Evolutionary conservation across 345 rosid species (phyloP).

Genomic region (Brassica rapa): DNA sequence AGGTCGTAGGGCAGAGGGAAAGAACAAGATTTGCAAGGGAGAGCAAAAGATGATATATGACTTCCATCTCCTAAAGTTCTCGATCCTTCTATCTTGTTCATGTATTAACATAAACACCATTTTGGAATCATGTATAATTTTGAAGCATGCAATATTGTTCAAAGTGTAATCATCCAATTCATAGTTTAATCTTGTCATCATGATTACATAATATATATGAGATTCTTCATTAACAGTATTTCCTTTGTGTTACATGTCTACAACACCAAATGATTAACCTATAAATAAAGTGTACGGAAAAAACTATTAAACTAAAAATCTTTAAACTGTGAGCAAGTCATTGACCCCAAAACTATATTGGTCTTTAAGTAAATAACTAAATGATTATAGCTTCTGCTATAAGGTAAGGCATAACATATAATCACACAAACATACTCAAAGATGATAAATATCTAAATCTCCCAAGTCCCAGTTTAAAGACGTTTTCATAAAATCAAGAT

Average conservation of each 20-base stretch:
- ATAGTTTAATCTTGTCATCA: conserved; percentile 8
- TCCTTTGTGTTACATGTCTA: neutral
- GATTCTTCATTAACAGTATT: neutral
- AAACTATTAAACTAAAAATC: neutral
- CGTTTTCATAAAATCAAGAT: conserved; percentile 8
- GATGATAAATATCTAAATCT: neutral
- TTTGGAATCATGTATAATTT: neutral
- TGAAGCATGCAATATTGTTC: neutral
- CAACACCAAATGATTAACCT: neutral
- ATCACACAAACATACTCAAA: conserved; percentile 6
- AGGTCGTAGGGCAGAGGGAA: conserved; percentile 77
- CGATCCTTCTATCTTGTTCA: neutral
- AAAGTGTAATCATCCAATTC: neutral
- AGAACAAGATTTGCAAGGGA: conserved; percentile 57
- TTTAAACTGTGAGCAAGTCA: neutral
- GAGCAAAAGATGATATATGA: conserved; percentile 82
- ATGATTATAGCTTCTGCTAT: neutral
- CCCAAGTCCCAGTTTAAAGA: neutral
- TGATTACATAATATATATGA: neutral
- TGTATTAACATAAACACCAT: neutral
- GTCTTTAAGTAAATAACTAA: neutral
- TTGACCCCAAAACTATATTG: neutral
- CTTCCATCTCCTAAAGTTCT: conserved; percentile 96
- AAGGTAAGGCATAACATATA: neutral
- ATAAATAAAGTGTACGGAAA: neutral